Percentiles rank a stretch among this genome's conserved stretches.
Conservation (phyloP, 352 stramenopile genomes). For the Pythium pyrilobum region DNA sequence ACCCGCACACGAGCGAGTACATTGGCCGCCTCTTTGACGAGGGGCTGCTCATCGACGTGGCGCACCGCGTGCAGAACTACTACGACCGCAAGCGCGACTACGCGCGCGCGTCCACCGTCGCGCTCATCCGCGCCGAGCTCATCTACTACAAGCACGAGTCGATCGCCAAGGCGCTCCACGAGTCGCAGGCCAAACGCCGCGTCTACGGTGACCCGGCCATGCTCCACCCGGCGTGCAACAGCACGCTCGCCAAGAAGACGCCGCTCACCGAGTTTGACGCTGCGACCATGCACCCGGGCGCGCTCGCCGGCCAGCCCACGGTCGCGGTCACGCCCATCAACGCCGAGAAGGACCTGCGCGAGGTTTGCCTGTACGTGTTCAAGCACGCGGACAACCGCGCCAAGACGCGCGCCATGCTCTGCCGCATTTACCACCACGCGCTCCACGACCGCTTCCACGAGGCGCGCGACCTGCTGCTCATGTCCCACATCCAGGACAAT, state of each 20-base stretch:
- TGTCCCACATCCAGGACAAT: constrained; percentile 98
- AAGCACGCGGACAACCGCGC: constrained; percentile 89
- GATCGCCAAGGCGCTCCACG: constrained; percentile 76
- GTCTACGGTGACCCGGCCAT: constrained; percentile 81
- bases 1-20: constrained; percentile 95
- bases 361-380: constrained; percentile 93
- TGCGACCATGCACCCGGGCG: constrained; percentile 65
- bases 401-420: constrained; percentile 97
- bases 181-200: constrained; percentile 76
- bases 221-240: constrained; percentile 86
- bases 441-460: constrained; percentile 98
- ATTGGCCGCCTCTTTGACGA: constrained; percentile 93
- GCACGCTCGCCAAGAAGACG: constrained; percentile 29
- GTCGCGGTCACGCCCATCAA: constrained; percentile 54
- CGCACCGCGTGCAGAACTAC: constrained; percentile 88
- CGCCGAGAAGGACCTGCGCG: constrained; percentile 78
- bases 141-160: constrained; percentile 97
- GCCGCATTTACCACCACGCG: constrained; percentile 97
- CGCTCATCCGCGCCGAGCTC: constrained; percentile 92
- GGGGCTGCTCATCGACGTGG: constrained; percentile 83
- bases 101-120: constrained; percentile 81
- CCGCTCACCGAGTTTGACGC: constrained; percentile 51
- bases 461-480: constrained; percentile 97
- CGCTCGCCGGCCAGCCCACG: constrained; percentile 62
- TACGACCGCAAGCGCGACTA: constrained; percentile 80